These are phyloP conservation scores for Gnetum montanum DNA, from an alignment of 75 land plant genomes.

Conservation along the genomic window DNA sequence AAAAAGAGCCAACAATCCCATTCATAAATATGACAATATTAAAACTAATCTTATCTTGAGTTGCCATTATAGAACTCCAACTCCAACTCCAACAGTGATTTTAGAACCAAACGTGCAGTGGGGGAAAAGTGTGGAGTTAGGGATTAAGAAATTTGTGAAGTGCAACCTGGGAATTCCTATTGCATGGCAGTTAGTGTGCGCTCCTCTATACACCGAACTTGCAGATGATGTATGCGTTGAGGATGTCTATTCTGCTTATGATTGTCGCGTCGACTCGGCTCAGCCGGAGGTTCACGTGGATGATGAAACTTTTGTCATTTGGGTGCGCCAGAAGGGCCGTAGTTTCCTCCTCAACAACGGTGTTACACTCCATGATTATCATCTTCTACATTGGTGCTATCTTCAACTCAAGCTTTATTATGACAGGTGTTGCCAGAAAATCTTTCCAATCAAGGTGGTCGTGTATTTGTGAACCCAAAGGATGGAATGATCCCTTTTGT, in stretches of 20 bases:
- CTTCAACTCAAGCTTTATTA: neutral
- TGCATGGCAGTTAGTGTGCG: slow-evolving; percentile 19
- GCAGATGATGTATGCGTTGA: slow-evolving; percentile 25
- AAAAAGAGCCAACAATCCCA: too few species aligned
- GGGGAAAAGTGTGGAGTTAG: too few species aligned
- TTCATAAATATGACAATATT: too few species aligned
- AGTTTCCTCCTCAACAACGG: slow-evolving; percentile 18
- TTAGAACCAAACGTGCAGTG: too few species aligned
- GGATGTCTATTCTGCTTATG: slow-evolving; percentile 30
- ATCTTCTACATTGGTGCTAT: slow-evolving; percentile 33
- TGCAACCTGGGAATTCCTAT: slow-evolving; percentile 16
- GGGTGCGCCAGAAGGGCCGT: slow-evolving; percentile 22
- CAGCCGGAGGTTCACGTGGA: slow-evolving; percentile 25
- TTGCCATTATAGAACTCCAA: too few species aligned
- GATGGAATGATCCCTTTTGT: slow-evolving; percentile 34
- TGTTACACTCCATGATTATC: slow-evolving; percentile 23
- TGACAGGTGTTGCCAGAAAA: slow-evolving; percentile 27
- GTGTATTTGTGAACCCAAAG: slow-evolving; percentile 38
- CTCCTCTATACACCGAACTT: slow-evolving; percentile 27
- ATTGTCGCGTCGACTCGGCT: slow-evolving; percentile 26
- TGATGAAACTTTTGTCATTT: slow-evolving; percentile 28
- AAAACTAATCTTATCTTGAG: too few species aligned
- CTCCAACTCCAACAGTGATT: too few species aligned
- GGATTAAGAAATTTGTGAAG: slow-evolving; percentile 23
- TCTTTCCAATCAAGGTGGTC: slow-evolving; percentile 27